These are phyloP conservation scores for Eucalyptus regnans DNA, from an alignment of 345 rosid species.

Conservation along the genomic window DNA sequence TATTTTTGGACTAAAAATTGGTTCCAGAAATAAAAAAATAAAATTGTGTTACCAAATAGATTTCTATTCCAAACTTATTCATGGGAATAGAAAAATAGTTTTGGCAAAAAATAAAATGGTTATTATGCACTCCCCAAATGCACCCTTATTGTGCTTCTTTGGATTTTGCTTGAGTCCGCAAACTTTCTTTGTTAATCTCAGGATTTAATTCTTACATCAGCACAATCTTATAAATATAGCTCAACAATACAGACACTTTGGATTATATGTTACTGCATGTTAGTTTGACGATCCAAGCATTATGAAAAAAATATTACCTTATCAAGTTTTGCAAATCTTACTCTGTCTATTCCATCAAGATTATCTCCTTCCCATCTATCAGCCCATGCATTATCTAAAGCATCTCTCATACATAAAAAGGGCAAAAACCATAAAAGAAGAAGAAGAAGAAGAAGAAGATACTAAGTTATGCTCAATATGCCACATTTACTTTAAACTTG, in stretches of 20 bases:
- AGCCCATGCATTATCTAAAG: not conserved
- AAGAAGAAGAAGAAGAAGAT: too few species aligned
- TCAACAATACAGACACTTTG: not conserved
- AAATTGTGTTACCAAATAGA: too few species aligned
- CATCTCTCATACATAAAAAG: not conserved
- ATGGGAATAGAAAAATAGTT: too few species aligned
- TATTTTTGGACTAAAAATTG: too few species aligned
- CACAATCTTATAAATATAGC: not conserved
- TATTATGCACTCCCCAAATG: too few species aligned
- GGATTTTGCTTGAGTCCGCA: not conserved
- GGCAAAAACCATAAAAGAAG: not conserved
- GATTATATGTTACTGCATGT: not conserved
- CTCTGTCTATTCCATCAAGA: not conserved
- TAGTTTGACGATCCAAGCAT: not conserved
- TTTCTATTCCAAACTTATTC: too few species aligned
- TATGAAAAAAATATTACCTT: not conserved
- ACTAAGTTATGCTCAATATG: not conserved
- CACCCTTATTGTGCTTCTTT: not conserved
- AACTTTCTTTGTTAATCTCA: not conserved
- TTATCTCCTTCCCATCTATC: not conserved
- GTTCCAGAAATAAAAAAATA: too few species aligned
- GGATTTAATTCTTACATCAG: not conserved
- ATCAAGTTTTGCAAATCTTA: not conserved
- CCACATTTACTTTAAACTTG: not conserved
- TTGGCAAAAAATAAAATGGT: not conserved